phyloP scores from a whole-genome alignment of 148 eudicot species.

The Camellia sinensis region DNA sequence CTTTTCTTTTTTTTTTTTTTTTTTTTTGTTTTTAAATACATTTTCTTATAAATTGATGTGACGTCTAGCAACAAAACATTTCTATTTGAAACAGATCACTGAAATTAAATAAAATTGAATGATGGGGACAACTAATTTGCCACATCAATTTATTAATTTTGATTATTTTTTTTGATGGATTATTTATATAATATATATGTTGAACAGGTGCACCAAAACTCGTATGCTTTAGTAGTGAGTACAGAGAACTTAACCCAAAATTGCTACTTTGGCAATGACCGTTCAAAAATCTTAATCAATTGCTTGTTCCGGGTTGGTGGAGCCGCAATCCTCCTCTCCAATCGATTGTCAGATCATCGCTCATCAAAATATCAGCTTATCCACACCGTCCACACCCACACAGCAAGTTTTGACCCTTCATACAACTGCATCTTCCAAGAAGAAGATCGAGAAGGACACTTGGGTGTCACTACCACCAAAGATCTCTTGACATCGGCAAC shows the following conservation, averaged over 20 bases:
- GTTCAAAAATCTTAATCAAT: slow-evolving; percentile 20
- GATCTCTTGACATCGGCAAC: slow-evolving; percentile 28
- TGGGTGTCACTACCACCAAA: slow-evolving; percentile 29
- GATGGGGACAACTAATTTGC: too few relatives aligned
- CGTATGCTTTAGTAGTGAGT: slow-evolving; percentile 15
- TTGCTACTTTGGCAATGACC: slow-evolving; percentile 16
- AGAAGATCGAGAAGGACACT: slow-evolving; percentile 30
- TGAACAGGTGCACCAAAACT: slow-evolving; percentile 4
- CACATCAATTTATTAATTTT: too few relatives aligned
- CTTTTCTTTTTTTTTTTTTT: too few relatives aligned
- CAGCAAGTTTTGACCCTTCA: slow-evolving; percentile 24
- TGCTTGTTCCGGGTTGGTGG: slow-evolving; percentile 39
- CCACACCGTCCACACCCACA: slow-evolving; percentile 32
- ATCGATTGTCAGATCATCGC: slow-evolving; percentile 13
- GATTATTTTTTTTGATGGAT: too few relatives aligned
- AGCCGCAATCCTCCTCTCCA: slow-evolving; percentile 37
- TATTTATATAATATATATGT: not conserved
- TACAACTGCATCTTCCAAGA: slow-evolving; percentile 30
- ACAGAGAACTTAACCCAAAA: slow-evolving; percentile 21
- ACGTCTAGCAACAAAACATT: too few relatives aligned
- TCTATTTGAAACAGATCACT: too few relatives aligned
- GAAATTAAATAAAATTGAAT: too few relatives aligned
- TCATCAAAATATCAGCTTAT: slow-evolving; percentile 36
- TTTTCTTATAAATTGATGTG: too few relatives aligned
- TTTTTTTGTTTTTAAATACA: too few relatives aligned